Base-by-base conservation (phyloP, 1,139 yeast genomes). In the Candida albicans region DNA sequence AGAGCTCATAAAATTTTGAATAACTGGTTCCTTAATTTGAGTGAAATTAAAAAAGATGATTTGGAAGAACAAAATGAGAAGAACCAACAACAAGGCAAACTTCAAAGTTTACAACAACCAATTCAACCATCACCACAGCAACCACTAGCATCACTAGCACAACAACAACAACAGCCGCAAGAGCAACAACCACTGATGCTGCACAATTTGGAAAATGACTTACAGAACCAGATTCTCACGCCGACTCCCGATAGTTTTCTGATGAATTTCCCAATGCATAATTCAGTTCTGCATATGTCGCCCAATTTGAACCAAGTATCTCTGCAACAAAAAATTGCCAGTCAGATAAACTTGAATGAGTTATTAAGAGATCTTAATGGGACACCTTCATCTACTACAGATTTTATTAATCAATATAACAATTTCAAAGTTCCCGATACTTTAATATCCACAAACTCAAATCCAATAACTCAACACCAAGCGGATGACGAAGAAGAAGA, bases 1-100 rank as follows among this genome's bases (percentile, higher is more conserved):
- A 46, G 64, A 27, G 60, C 67, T 8, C 57, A 62, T 41, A 48
- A 50, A 33, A 44, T 52, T 4, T 52, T 65, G 38, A 62, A 59
- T 41, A 54, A 57, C 18, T 65, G 69, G 69, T 65, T 63, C 40
- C 53, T 58, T 40, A 55, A 55, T 36, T 55, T 63, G 43, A 56
- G 56, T 39, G 61, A 57, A 35, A 53, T 52, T 34, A 47, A 54
- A 29, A 47, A 44, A 28, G 39, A 37, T 34, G 46, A 49, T 14
- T 35, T 22, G n/a, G 37, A 37, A 22, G 15, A 26, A 28, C 37
- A 41, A 29, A 31, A 43, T 15, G 13, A 35, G 34, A 11, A 35
- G 29, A 27, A 35, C 29, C 33, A 31, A 14, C 33, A 13, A 14
- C 8, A 7, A 7, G 3, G n/a, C 8, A 15, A 31, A 13, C 33